Base-by-base conservation (phyloP, 2,329 filamentous ascomycete species). In the Epichloe sibirici region DNA sequence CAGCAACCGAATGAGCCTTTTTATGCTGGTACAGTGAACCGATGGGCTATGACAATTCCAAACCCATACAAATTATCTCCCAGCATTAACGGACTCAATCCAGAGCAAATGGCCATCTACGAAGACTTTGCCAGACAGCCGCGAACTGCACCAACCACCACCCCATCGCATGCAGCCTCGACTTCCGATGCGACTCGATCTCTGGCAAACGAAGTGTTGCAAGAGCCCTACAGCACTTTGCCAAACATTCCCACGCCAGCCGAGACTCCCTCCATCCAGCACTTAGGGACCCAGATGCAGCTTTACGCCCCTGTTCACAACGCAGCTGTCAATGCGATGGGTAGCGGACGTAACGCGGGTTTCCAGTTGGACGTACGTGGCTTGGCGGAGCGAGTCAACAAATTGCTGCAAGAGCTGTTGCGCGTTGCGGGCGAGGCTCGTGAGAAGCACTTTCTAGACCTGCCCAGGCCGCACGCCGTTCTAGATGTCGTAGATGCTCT, bases 101-200 rank as follows among this genome's bases (percentile, higher is more conserved):
- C 86, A 25, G 89, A 96, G 62, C 93, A 98, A 63, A 81, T 97
- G 73, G 88, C 88, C 11, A 94, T 98, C 28, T 98, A 98, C 63
- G 90, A 97, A 63, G 90, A 97, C 57, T 98, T 98, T 67, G 89
- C 88, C 9, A 79, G 90, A 52, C 89, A 95, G 65, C 85, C 88
- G 31, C 85, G 89, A 52, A 79, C 77, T 63, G 66, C 75, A 63
- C 59, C 76, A 71, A 64, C 75, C 63, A 63, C 81, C 67, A 66
- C 82, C 65, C 66, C 75, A 2, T 71, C 74, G 4, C 81, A 84
- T 58, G 73, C 72, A 15, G 70, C 79, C 11, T 79, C 81, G 2
- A 67, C 75, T 1, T 83, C 81, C 2, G 82, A 85, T 61, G 73
- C 79, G 5, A 82, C 78, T 1, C 72, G 81, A 53, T 78, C 78